Conservation (phyloP, 805 yeast species). For the Kuraishia borneana region DNA sequence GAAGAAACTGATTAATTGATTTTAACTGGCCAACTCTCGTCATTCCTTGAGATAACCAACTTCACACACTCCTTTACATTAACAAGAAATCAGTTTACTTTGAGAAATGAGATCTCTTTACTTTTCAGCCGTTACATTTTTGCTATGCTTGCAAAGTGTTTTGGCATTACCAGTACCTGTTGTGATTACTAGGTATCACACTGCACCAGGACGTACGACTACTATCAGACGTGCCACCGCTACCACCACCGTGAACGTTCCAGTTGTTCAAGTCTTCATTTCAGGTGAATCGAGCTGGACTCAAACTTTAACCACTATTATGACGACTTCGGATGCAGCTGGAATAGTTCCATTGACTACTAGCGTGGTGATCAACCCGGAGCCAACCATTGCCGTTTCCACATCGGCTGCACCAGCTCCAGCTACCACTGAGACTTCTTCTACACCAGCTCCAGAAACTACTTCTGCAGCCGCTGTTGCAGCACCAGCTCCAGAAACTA, state of each 20-base stretch:
- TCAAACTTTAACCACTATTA: constrained; percentile 28
- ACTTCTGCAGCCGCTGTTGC: constrained; percentile 5
- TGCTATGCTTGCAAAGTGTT: not conserved
- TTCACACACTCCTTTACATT: no score
- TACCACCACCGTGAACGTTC: constrained; percentile 35
- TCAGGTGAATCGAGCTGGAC: constrained; percentile 43
- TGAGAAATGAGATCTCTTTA: no score
- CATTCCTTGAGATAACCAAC: no score
- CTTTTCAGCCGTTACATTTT: no score
- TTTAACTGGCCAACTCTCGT: no score
- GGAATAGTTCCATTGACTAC: constrained; percentile 8
- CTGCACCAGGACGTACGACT: constrained; percentile 21
- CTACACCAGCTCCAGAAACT: constrained; percentile 5
- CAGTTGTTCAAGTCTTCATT: constrained; percentile 40
- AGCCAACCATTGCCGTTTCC: constrained; percentile 4
- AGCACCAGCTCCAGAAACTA: constrained; percentile 5
- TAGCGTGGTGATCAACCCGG: constrained; percentile 7
- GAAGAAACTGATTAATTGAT: no score
- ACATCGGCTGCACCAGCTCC: constrained; percentile 8
- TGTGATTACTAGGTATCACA: constrained; percentile 17
- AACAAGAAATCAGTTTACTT: no score
- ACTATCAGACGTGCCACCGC: constrained; percentile 22
- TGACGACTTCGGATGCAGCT: constrained; percentile 14
- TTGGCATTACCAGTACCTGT: constrained; percentile 5
- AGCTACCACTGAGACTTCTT: constrained; percentile 9